Percentiles rank a stretch among this genome's conserved stretches.
Evolutionary conservation across 495 filamentous ascomycete genomes (phyloP).

Genomic region (Letharia lupina): DNA sequence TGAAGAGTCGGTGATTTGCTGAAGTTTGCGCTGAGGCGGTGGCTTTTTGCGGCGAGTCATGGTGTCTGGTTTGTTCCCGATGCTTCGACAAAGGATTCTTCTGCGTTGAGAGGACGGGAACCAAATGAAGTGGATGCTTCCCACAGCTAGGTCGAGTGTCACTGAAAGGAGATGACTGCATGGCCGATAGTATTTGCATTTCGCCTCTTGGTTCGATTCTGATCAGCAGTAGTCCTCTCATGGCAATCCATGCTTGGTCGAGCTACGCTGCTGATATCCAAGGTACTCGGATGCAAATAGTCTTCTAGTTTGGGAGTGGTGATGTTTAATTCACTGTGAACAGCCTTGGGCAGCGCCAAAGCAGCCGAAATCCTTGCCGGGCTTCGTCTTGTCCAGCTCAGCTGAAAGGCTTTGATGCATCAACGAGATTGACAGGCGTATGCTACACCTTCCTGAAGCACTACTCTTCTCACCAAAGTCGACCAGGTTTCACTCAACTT

Average conservation of each 20-base stretch:
- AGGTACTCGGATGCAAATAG: neutral
- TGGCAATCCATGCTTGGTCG: neutral
- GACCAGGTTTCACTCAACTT: too few species aligned
- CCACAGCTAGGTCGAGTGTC: neutral
- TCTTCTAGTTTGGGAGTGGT: too few species aligned
- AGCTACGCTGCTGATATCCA: neutral
- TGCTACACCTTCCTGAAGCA: too few species aligned
- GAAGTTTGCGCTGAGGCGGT: slow-evolving; percentile 33
- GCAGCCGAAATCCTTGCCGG: too few species aligned
- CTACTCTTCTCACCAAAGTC: too few species aligned
- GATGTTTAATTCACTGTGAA: neutral
- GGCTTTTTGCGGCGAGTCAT: slow-evolving; percentile 37
- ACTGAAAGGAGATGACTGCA: neutral
- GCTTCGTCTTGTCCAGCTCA: too few species aligned
- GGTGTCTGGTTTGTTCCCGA: neutral
- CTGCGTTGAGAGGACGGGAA: neutral
- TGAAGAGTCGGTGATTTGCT: slow-evolving; percentile 39
- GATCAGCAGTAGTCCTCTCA: neutral
- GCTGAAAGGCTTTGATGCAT: too few species aligned
- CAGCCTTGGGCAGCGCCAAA: too few species aligned
- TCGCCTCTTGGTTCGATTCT: neutral
- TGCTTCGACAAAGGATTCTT: neutral
- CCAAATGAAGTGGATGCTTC: neutral
- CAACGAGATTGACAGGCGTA: too few species aligned
- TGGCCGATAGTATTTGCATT: neutral